Evolutionary conservation across 805 yeast genomes (phyloP), one percentile per base, ranked within the genome.

Genomic region (Candida easanensis): DNA sequence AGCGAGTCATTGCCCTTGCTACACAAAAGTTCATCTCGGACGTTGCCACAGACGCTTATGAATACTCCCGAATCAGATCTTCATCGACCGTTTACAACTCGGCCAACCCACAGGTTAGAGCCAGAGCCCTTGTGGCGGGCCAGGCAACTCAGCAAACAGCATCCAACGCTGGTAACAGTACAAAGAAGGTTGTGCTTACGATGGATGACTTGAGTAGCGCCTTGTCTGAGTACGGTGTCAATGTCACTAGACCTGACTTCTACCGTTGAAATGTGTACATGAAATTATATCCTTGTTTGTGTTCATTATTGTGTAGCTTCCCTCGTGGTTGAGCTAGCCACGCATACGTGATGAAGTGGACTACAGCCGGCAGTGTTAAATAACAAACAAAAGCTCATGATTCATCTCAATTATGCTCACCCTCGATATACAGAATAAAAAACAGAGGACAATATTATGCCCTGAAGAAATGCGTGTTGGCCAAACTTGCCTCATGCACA

Each of bases 21-120:
- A 93, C 99, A 0, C 99, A 95, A 58, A 93, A 93, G 60, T 93
- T 93, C 62, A 77, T 93, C 21, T 80, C 90, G 48, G 99, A 93
- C 61, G 82, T 93, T 23, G 97, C 99, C 1, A 88, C 89, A 14
- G 98, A 93, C 60, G 97, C 99, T 0, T 93, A 88, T 61, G 99
- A 93, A 61, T 90, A 88, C 60, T 86, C 96, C 8, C 72, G 98
- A 48, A 93, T 93, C 52, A 76, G 98, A 49, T 87, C 93, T n/a
- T 72, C 87, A 4, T 80, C 88, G 11, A 80, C 96, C 0, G 95
- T 90, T n/a, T 82, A 86, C 56, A 82, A 84, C 55, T 80, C 95
- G 4, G 74, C 86, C 34, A 88, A 88, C 58, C 95, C 96, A 7
- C 95, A 87, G 60, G 84, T 81, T 1, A 73, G 95, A 57, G 95